phyloP scores from a whole-genome alignment of 176 grass and related monocot genomes.

The Cenchrus americanus region DNA sequence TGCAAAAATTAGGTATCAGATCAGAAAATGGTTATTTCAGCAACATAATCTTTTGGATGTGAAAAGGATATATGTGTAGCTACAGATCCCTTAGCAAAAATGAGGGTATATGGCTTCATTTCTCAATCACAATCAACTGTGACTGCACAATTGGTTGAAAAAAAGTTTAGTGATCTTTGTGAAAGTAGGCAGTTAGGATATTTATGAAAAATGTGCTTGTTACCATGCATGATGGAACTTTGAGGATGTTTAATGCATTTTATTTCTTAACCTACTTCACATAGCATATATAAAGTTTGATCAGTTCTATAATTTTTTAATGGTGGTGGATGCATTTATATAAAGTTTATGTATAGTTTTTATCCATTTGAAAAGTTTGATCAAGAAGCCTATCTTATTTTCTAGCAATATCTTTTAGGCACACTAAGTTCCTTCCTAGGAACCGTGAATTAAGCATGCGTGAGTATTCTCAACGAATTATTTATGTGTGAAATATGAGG shows the following conservation, averaged over 20 bases:
- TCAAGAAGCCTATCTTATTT: no score
- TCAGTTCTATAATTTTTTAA: no score
- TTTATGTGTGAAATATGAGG: not conserved
- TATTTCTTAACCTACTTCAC: not conserved
- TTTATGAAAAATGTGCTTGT: not conserved
- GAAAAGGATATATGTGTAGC: constrained; percentile 16
- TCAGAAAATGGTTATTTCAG: constrained; percentile 5
- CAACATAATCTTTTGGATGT: constrained; percentile 10
- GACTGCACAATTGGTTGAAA: constrained; percentile 11
- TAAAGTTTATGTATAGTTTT: no score
- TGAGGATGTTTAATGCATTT: not conserved
- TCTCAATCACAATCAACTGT: constrained; percentile 18
- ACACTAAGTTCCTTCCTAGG: not conserved
- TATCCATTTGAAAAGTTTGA: no score
- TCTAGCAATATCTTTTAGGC: not conserved
- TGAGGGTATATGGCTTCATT: constrained; percentile 8
- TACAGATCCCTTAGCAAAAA: not conserved
- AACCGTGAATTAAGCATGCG: not conserved
- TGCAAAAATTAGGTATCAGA: constrained; percentile 1
- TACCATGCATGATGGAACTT: constrained; percentile 28
- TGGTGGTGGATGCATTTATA: no score
- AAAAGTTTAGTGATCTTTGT: constrained; percentile 18
- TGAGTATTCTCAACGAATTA: not conserved
- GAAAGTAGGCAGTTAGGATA: constrained; percentile 6
- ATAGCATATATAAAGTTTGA: not conserved